Evolutionary conservation across 1,284 basidiomycete species (phyloP).

Genomic region (Ceratobasidium sp.): DNA sequence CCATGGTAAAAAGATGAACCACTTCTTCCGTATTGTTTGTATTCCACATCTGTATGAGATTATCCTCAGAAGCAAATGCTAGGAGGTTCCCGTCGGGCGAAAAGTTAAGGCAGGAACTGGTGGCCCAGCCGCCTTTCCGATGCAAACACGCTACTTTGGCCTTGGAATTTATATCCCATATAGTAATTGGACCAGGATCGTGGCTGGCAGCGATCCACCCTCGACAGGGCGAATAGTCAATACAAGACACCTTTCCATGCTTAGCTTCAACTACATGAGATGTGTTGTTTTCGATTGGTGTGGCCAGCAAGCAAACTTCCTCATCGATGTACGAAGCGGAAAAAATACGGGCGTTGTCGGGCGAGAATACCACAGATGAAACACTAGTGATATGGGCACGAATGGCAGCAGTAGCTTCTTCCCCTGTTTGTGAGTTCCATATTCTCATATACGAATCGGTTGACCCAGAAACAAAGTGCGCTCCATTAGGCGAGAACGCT

Average conservation of each 20-base stretch:
- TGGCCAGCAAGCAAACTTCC: background rate
- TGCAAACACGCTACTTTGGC: no score
- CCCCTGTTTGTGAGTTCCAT: no score
- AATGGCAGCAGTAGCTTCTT: no score
- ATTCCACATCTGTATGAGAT: no score
- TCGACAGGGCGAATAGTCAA: slow-evolving; percentile 21
- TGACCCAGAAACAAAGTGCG: background rate
- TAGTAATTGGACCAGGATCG: slow-evolving; percentile 18
- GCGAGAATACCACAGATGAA: background rate
- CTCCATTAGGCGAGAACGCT: background rate
- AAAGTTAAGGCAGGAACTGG: background rate
- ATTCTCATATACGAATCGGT: background rate
- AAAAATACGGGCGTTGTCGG: background rate
- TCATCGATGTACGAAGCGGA: background rate
- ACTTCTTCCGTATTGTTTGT: no score
- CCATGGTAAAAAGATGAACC: no score
- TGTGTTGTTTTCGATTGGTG: no score
- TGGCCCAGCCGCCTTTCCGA: background rate
- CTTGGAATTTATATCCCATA: slow-evolving; percentile 37
- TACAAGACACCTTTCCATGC: no score
- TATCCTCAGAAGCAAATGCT: slow-evolving; percentile 16
- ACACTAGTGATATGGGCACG: no score
- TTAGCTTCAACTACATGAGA: no score
- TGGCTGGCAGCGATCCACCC: background rate
- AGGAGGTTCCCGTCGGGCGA: background rate